Conservation (phyloP, 768 basidiomycete genomes). For the Pleurotus tuoliensis region DNA sequence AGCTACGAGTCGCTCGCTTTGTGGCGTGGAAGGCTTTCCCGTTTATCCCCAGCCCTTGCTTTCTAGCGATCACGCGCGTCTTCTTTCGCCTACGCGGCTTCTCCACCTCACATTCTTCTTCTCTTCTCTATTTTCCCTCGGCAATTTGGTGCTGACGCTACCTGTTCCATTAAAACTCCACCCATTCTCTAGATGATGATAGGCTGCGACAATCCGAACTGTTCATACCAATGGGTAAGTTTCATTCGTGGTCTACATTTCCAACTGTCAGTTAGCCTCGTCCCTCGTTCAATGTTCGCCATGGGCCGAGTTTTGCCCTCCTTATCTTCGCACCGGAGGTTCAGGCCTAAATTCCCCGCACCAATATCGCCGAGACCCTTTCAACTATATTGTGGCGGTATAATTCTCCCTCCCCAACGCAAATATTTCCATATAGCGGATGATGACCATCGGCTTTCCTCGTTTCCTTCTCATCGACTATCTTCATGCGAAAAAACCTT, state of each 20-base stretch:
- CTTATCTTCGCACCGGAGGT: background rate
- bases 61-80: background rate
- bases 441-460: background rate
- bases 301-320: background rate
- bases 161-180: background rate
- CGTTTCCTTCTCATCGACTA: background rate
- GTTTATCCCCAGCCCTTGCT: background rate
- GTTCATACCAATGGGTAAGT: slow-evolving; percentile 53
- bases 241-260: too few species aligned
- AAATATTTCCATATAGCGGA: background rate
- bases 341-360: background rate
- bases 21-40: background rate
- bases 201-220: slow-evolving; percentile 46
- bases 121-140: background rate
- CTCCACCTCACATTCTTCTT: background rate
- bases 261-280: too few species aligned
- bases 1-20: background rate
- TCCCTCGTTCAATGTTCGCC: background rate
- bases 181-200: slow-evolving; percentile 33
- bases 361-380: background rate
- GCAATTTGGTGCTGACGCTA: background rate
- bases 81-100: background rate
- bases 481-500: background rate
- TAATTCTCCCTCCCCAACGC: background rate
- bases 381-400: background rate